Base-by-base conservation (phyloP, 2,329 filamentous ascomycete species). In the Fusarium humuli region DNA sequence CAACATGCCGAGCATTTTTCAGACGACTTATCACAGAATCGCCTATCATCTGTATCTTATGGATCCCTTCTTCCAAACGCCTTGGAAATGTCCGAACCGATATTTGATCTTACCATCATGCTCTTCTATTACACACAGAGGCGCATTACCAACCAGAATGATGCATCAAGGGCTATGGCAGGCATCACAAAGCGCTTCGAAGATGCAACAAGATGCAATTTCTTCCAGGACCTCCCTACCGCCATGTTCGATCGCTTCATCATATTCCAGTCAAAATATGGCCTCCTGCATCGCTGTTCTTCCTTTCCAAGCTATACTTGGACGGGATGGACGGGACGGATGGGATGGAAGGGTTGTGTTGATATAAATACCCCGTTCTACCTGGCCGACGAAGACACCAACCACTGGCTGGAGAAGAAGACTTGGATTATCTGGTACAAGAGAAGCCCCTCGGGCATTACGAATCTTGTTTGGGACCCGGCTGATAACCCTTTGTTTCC, bases 351-450 rank as follows among this genome's bases (percentile, higher is more conserved):
- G 4, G 68, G 65, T 1, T 4, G 3, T n/a, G 37, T 52, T 20
- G 8, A 25, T 13, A 9, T 45, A 7, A 2, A 37, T 10, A 37
- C 5, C 32, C 32, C 16, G 11, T 18, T 27, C 13, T 20, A 6
- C 13, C 23, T 4, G 2, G 9, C 3, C 7, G 7, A n/a, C 13
- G 10, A 22, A 9, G 2, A 12, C 25, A 20, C 8, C 13, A 62
- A 65, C 14, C 8, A 56, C 1, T 63, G 40, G 47, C 44, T 69
- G 6, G 4, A 11, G 5, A 13, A 55, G 0, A 30, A 40, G 5
- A 66, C 61, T 4, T 70, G 67, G 65, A 69, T 70, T 7, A 8
- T 69, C 3, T 70, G 67, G 67, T 57, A 66, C 7, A 69, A 49
- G 16, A 37, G 65, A n/a, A 69, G 32, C 12, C 47, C 58, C 1